These are phyloP conservation scores for Arthrobotrys sphaeroides DNA, from an alignment of 2,329 filamentous ascomycete genomes.

Conservation along the genomic window DNA sequence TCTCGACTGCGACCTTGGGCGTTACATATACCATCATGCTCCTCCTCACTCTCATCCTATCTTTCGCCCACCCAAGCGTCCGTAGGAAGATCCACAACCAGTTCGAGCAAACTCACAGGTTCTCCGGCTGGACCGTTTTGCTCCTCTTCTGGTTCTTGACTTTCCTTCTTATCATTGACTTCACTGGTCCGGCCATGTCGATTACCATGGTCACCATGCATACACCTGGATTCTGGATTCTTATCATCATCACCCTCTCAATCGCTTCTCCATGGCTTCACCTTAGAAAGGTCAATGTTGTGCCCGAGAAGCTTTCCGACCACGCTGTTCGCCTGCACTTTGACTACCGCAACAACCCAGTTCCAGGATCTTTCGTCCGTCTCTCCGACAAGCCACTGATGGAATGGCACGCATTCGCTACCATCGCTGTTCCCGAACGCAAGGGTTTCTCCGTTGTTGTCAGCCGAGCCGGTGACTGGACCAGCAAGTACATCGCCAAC, in stretches of 20 bases:
- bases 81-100: constrained; percentile 72
- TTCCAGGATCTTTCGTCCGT: constrained; percentile 68
- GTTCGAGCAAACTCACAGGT: constrained; percentile 77
- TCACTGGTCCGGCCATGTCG: constrained; percentile 58
- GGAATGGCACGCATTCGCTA: constrained; percentile 81
- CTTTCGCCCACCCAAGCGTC: constrained; percentile 72
- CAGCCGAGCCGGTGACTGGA: constrained; percentile 81
- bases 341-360: constrained; percentile 68
- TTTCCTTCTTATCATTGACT: constrained; percentile 63
- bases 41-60: constrained; percentile 70
- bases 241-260: constrained; percentile 71
- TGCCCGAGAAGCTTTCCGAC: constrained; percentile 73
- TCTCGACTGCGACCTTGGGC: constrained; percentile 63
- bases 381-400: constrained; percentile 71
- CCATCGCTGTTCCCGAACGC: constrained; percentile 70
- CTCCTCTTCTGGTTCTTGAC: constrained; percentile 73
- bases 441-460: constrained; percentile 74
- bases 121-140: constrained; percentile 75
- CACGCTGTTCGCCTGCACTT: constrained; percentile 79
- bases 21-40: constrained; percentile 69
- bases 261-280: constrained; percentile 78
- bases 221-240: constrained; percentile 73
- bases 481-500: constrained; percentile 69
- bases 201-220: constrained; percentile 60
- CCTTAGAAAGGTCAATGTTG: constrained; percentile 74